Percentiles rank a stretch among this genome's conserved stretches.
Evolutionary conservation across 306 rosid species (phyloP).

Genomic region (Cyclanthera cordifolia): DNA sequence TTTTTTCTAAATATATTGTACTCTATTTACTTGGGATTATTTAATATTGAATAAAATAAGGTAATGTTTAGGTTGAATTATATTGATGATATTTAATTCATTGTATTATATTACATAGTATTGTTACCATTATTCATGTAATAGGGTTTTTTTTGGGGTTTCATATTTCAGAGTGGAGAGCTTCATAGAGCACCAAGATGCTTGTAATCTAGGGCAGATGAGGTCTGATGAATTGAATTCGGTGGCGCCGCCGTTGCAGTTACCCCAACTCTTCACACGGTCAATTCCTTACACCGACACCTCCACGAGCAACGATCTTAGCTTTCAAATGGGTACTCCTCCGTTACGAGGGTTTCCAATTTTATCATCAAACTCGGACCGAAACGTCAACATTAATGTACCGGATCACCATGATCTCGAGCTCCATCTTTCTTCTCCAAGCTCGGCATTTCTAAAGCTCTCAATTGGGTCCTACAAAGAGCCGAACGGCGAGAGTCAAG

Average conservation of each 20-base stretch:
- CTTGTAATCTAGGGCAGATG: constrained; percentile 45
- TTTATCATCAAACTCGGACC: constrained; percentile 24
- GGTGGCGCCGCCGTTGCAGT: constrained; percentile 30
- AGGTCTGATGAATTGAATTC: constrained; percentile 32
- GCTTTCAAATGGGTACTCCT: neutral
- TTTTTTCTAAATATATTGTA: neutral
- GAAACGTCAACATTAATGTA: constrained; percentile 5
- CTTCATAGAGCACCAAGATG: constrained; percentile 94
- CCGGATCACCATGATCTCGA: constrained; percentile 34
- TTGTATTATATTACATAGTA: constrained; percentile 4
- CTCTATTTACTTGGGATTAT: neutral
- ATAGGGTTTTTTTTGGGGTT: neutral
- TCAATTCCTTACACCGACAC: constrained; percentile 80
- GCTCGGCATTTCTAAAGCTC: constrained; percentile 47
- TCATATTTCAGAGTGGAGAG: constrained; percentile 65
- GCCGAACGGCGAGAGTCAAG: constrained; percentile 12
- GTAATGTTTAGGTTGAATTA: neutral
- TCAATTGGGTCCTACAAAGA: constrained; percentile 48
- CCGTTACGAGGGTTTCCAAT: constrained; percentile 32
- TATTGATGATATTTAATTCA: neutral
- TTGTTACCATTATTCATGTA: neutral
- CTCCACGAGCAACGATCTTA: constrained; percentile 51
- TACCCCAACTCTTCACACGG: constrained; percentile 47
- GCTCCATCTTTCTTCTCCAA: constrained; percentile 52
- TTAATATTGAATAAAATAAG: neutral